These are phyloP conservation scores for Paspalum notatum DNA, from an alignment of 176 grass and related monocot species.

Conservation along the genomic window DNA sequence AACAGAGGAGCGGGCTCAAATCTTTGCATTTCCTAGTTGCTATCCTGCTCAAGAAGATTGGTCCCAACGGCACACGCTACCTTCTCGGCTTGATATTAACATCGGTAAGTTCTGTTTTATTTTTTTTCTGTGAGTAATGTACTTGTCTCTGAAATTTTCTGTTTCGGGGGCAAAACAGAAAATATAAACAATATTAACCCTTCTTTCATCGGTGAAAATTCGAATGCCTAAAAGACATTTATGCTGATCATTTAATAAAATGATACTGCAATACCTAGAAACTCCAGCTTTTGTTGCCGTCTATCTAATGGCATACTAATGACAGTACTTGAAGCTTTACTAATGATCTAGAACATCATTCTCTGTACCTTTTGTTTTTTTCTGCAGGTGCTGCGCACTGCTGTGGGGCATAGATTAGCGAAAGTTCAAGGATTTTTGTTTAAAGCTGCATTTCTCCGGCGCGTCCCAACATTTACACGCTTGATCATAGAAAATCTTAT, in stretches of 20 bases:
- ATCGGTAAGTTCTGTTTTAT: slow-evolving; percentile 50
- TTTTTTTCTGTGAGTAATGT: neutral
- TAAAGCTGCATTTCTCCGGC: slow-evolving; percentile 92
- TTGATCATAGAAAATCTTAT: slow-evolving; percentile 86
- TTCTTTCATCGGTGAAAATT: neutral
- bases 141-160: slow-evolving; percentile 9
- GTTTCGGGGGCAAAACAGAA: neutral
- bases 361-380: neutral
- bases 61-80: slow-evolving; percentile 62
- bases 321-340: slow-evolving; percentile 9
- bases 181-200: neutral
- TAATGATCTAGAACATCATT: slow-evolving; percentile 30
- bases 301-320: neutral
- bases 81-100: slow-evolving; percentile 70
- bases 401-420: slow-evolving; percentile 91
- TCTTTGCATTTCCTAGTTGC: slow-evolving; percentile 86
- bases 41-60: slow-evolving; percentile 87
- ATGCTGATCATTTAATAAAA: slow-evolving; percentile 10
- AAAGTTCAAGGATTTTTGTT: slow-evolving; percentile 96
- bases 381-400: slow-evolving; percentile 86
- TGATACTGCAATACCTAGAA: neutral
- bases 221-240: neutral
- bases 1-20: slow-evolving; percentile 57
- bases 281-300: neutral
- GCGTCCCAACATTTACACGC: slow-evolving; percentile 73